A percentile compares a stretch with the other conserved stretches of the same genome.
Evolutionary conservation across 1,284 basidiomycete genomes (phyloP).

Genomic region (Fistulinella cinereoalba): DNA sequence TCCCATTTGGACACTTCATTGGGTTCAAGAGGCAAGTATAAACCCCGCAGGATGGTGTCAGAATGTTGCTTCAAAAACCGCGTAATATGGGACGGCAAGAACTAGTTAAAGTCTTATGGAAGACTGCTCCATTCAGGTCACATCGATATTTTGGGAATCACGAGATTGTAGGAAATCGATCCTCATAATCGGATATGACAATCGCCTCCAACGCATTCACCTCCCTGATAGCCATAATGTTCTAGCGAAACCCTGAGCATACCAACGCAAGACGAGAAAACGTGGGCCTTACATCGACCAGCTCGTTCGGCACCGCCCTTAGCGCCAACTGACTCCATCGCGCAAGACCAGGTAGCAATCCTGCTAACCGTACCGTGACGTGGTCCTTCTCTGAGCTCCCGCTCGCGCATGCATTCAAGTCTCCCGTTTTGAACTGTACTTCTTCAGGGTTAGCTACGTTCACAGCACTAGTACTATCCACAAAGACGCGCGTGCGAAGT

Average conservation of each 20-base stretch:
- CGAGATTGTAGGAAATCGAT: constrained; percentile 26
- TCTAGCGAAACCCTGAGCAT: constrained; percentile 25
- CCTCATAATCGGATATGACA: constrained; percentile 43
- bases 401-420: neutral
- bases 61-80: no score
- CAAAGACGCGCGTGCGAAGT: constrained; percentile 57
- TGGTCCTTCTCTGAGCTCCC: constrained; percentile 37
- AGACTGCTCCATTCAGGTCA: no score
- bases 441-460: constrained; percentile 18
- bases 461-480: constrained; percentile 26
- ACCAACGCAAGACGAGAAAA: neutral
- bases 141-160: constrained; percentile 7
- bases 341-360: constrained; percentile 73
- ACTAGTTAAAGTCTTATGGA: no score
- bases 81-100: no score
- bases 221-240: constrained; percentile 42
- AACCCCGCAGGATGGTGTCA: no score
- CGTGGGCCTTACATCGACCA: constrained; percentile 67
- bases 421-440: constrained; percentile 22
- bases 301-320: constrained; percentile 74
- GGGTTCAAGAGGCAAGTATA: no score
- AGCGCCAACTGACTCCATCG: constrained; percentile 73
- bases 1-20: no score
- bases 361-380: constrained; percentile 63
- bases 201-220: constrained; percentile 48